Evolutionary conservation across 1,284 basidiomycete species (phyloP).

Genomic region (Microbotryum scabiosae): DNA sequence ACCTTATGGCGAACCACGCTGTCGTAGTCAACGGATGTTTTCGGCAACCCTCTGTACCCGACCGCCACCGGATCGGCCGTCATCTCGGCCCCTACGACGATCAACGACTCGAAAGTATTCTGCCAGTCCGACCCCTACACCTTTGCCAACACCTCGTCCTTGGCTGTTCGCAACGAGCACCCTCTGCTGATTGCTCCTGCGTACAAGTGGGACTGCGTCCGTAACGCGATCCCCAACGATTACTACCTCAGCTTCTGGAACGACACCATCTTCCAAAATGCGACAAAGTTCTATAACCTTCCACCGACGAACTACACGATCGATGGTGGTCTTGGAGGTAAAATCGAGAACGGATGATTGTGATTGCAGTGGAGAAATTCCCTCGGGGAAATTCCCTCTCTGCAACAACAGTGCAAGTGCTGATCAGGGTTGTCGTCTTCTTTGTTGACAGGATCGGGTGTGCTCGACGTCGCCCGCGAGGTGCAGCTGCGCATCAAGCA

Average conservation of each 20-base stretch:
- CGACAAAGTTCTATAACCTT: conserved; percentile 56
- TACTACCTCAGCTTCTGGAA: conserved; percentile 82
- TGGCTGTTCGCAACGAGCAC: conserved; percentile 64
- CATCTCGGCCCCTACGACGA: conserved; percentile 65
- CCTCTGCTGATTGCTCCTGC: conserved; percentile 84
- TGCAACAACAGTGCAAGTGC: too few relatives aligned
- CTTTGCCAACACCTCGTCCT: conserved; percentile 43
- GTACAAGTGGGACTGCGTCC: conserved; percentile 85
- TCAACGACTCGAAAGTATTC: conserved; percentile 59
- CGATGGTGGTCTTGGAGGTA: conserved; percentile 17
- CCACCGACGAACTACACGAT: conserved; percentile 36
- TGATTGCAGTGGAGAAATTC: too few relatives aligned
- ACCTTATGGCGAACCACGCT: not conserved
- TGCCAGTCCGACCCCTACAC: conserved; percentile 54
- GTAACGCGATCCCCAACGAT: conserved; percentile 68
- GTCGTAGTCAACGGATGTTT: conserved; percentile 20
- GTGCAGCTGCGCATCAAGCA: conserved; percentile 87
- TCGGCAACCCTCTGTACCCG: conserved; percentile 36
- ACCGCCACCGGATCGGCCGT: conserved; percentile 63
- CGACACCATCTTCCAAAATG: conserved; percentile 79
- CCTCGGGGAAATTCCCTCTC: too few relatives aligned
- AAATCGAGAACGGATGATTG: too few relatives aligned
- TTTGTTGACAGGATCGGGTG: conserved; percentile 56
- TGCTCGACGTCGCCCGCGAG: conserved; percentile 82
- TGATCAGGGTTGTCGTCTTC: conserved; percentile 37